A percentile compares a stretch with the other conserved stretches of the same genome.
These are phyloP conservation scores for Suillus clintonianus DNA, from an alignment of 768 basidiomycete genomes.

Conservation along the genomic window DNA sequence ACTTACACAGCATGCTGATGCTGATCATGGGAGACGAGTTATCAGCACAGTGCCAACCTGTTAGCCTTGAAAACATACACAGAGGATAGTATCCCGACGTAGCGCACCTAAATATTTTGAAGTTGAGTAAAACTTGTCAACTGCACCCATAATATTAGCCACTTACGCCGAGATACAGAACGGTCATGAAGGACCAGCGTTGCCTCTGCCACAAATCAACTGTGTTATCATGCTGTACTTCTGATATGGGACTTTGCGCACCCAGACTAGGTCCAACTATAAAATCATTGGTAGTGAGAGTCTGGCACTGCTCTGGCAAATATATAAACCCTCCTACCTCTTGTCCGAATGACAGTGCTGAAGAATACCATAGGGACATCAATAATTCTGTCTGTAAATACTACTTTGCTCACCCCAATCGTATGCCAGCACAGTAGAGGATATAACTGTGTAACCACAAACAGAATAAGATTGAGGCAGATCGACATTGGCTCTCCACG, in stretches of 20 bases:
- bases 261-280: neutral
- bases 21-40: neutral
- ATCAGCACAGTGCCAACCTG: neutral
- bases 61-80: neutral
- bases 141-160: neutral
- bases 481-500: neutral
- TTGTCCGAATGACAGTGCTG: neutral
- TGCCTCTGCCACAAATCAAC: neutral
- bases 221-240: neutral
- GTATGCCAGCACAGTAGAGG: neutral
- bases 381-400: neutral
- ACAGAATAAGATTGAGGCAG: neutral
- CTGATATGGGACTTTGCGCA: neutral
- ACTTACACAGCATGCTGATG: neutral
- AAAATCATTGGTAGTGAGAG: neutral
- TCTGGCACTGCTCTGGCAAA: neutral
- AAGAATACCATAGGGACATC: neutral
- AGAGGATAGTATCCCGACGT: neutral
- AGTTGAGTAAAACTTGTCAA: neutral
- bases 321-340: neutral
- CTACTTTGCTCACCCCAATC: neutral
- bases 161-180: neutral
- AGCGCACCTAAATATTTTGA: neutral
- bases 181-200: neutral
- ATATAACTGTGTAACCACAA: neutral